Evolutionary conservation across 495 filamentous ascomycete species (phyloP).

Genomic region (Talaromyces thailandensis): DNA sequence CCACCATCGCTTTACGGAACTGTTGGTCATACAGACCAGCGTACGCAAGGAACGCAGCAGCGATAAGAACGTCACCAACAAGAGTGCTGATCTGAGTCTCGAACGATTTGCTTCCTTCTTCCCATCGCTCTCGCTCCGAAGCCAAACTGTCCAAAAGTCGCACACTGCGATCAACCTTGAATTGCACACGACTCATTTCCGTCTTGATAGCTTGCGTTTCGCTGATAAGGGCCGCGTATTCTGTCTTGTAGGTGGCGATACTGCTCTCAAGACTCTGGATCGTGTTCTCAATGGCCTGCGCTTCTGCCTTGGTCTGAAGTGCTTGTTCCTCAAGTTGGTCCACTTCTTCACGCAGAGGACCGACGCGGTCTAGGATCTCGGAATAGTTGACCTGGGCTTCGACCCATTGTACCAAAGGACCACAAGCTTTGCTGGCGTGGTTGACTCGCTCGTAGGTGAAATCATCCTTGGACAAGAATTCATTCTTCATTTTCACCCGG

Average conservation of each 20-base stretch:
- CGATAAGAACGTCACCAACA: constrained; percentile 89
- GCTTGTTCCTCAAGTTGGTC: constrained; percentile 77
- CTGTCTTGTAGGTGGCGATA: constrained; percentile 92
- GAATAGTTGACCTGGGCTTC: constrained; percentile 96
- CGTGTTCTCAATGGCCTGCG: constrained; percentile 81
- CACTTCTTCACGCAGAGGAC: constrained; percentile 88
- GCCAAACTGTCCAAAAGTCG: constrained; percentile 89
- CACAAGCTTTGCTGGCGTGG: constrained; percentile 91
- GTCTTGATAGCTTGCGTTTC: constrained; percentile 95
- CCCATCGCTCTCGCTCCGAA: constrained; percentile 88
- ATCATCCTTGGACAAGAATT: constrained; percentile 83
- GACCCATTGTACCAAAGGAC: constrained; percentile 95
- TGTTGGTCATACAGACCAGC: constrained; percentile 96
- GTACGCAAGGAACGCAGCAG: constrained; percentile 96
- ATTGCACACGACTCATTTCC: constrained; percentile 92
- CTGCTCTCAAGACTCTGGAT: constrained; percentile 78
- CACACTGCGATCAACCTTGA: constrained; percentile 95
- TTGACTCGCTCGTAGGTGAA: constrained; percentile 95
- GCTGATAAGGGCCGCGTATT: constrained; percentile 93
- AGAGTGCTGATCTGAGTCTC: constrained; percentile 95
- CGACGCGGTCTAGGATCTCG: constrained; percentile 90
- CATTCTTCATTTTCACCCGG: constrained; percentile 81
- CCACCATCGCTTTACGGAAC: constrained; percentile 93
- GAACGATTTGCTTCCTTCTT: constrained; percentile 94
- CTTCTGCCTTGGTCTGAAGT: constrained; percentile 87